Percentiles rank a stretch among this genome's conserved stretches.
These are phyloP conservation scores for Simplicillium aogashimaense DNA, from an alignment of 2,329 filamentous ascomycete species.

Conservation along the genomic window DNA sequence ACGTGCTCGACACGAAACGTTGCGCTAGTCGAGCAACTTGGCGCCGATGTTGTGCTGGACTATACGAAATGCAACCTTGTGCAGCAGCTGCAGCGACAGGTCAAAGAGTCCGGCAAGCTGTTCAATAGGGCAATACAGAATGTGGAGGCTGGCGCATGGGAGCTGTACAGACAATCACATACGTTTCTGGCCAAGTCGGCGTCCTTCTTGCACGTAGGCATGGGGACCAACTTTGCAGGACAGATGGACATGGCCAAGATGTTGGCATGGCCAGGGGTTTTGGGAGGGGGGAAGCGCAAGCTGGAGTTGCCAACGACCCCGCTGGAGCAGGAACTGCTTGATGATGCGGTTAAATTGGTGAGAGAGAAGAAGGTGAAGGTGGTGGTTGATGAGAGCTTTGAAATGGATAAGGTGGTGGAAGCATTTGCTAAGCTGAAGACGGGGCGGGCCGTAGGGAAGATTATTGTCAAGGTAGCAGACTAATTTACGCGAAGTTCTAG, in stretches of 20 bases:
- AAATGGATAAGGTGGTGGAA: no score
- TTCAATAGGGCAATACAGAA: no score
- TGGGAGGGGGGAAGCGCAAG: neutral
- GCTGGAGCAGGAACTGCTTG: neutral
- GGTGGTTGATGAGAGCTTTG: neutral
- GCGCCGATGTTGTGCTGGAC: conserved; percentile 56
- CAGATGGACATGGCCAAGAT: neutral
- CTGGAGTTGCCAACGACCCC: neutral
- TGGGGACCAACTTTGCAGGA: no score
- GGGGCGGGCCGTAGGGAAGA: no score
- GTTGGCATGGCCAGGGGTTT: neutral
- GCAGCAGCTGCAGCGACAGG: conserved; percentile 29
- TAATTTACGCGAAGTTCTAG: no score
- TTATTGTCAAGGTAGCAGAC: no score
- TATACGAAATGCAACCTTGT: conserved; percentile 43
- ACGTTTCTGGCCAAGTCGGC: conserved; percentile 53
- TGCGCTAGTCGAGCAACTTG: conserved; percentile 44
- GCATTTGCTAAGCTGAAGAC: no score
- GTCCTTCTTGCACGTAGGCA: conserved; percentile 12
- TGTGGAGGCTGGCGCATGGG: no score
- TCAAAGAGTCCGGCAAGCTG: no score
- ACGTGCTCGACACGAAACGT: conserved; percentile 51
- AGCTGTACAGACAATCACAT: conserved; percentile 33
- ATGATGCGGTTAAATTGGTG: neutral
- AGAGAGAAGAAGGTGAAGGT: neutral